Conservation (phyloP, 441 rosid species). For the Corymbia citriodora region DNA sequence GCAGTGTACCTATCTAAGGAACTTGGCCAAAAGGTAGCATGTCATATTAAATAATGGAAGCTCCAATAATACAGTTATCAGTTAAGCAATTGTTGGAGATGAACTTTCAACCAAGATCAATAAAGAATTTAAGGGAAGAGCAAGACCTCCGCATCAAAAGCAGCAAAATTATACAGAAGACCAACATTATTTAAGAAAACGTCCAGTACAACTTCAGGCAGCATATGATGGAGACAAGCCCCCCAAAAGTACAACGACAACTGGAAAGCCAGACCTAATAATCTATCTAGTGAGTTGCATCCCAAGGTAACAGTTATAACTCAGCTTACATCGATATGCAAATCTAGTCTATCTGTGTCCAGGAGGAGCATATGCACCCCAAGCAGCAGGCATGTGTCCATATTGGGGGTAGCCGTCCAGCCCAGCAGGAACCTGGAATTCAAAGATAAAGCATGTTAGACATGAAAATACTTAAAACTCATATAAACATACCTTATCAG, state of each 20-base stretch:
- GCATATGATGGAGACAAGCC: conserved; percentile 7
- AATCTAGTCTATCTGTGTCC: conserved; percentile 53
- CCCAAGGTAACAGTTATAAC: conserved; percentile 31
- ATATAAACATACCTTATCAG: background rate
- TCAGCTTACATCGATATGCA: conserved; percentile 18
- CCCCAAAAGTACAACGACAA: conserved; percentile 18
- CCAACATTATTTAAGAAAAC: background rate
- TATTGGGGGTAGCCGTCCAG: conserved; percentile 72
- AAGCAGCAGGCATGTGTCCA: conserved; percentile 58
- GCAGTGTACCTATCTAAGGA: background rate
- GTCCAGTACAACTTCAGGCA: conserved; percentile 16
- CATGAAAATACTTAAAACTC: too few relatives aligned
- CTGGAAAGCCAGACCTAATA: conserved; percentile 13
- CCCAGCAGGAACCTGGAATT: conserved; percentile 49
- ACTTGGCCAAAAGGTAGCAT: background rate
- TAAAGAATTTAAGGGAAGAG: background rate
- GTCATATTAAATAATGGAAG: background rate
- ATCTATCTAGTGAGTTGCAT: conserved; percentile 25
- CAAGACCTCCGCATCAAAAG: background rate
- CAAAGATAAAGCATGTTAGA: background rate
- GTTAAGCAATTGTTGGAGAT: background rate
- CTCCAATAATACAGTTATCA: background rate
- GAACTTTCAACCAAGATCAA: background rate
- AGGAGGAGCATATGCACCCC: conserved; percentile 68
- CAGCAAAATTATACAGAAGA: conserved; percentile 3